phyloP scores from a whole-genome alignment of 2,329 filamentous ascomycete genomes.

The Chaetoscypha palmicola region DNA sequence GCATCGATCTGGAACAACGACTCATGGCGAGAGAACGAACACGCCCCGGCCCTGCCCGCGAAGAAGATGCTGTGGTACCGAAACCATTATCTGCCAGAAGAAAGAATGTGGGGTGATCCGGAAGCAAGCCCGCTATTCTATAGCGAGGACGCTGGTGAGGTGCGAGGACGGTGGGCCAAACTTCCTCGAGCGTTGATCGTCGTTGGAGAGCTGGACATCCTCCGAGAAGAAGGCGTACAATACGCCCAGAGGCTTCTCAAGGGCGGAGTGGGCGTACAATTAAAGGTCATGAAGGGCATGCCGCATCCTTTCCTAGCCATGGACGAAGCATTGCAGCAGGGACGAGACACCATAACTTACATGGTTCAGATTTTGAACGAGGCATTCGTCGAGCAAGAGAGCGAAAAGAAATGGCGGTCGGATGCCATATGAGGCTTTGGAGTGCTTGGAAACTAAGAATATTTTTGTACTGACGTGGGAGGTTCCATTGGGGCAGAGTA shows the following conservation, averaged over 20 bases:
- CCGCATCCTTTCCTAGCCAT: constrained; percentile 53
- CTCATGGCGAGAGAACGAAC: constrained; percentile 45
- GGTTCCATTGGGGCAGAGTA: too few relatives aligned
- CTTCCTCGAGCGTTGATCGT: constrained; percentile 46
- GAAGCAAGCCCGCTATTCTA: constrained; percentile 50
- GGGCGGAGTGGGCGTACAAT: constrained; percentile 41
- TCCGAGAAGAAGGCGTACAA: constrained; percentile 45
- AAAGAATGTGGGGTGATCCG: constrained; percentile 39
- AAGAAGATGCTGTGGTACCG: constrained; percentile 56
- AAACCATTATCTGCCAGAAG: constrained; percentile 47
- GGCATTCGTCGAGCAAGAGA: constrained; percentile 12
- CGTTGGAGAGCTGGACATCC: constrained; percentile 49
- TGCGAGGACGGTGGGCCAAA: constrained; percentile 33
- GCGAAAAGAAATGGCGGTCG: too few relatives aligned
- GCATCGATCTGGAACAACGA: constrained; percentile 38
- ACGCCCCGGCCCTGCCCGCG: constrained; percentile 45
- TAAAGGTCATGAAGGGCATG: constrained; percentile 47
- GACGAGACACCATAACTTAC: constrained; percentile 41
- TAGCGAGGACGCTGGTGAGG: constrained; percentile 30
- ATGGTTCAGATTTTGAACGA: constrained; percentile 23
- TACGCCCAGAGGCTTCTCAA: constrained; percentile 42
- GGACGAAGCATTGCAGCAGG: constrained; percentile 47
- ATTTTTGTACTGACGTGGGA: too few relatives aligned
- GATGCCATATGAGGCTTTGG: too few relatives aligned
- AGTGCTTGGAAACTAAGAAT: too few relatives aligned